phyloP scores from a whole-genome alignment of 129 eudicot species.

The Chrysanthemum seticuspe region DNA sequence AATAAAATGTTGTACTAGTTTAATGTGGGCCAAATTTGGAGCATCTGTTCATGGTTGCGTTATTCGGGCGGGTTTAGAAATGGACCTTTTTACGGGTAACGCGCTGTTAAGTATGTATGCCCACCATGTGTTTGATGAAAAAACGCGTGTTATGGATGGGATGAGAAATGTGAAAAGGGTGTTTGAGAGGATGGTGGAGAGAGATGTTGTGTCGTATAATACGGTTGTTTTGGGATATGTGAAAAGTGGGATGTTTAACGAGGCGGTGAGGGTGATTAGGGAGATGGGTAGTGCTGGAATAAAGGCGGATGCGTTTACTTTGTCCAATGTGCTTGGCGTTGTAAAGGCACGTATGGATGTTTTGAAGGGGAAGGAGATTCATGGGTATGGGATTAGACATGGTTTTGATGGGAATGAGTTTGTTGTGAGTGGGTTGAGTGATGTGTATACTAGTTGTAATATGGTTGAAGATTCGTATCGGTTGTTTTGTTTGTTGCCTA shows the following conservation, averaged over 20 bases:
- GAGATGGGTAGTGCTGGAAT: conserved; percentile 56
- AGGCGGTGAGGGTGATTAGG: conserved; percentile 51
- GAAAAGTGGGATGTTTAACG: conserved; percentile 49
- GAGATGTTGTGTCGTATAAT: conserved; percentile 75
- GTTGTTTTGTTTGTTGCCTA: conserved; percentile 47
- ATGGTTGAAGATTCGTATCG: conserved; percentile 49
- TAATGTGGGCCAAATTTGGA: conserved; percentile 60
- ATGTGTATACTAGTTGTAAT: conserved; percentile 6
- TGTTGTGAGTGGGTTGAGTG: no score
- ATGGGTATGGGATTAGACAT: no score
- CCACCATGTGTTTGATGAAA: conserved; percentile 52
- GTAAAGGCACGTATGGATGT: conserved; percentile 51
- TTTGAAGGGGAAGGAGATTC: neutral
- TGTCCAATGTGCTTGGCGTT: conserved; percentile 64
- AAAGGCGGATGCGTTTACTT: conserved; percentile 67
- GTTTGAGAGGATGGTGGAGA: conserved; percentile 53
- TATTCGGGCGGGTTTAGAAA: conserved; percentile 57
- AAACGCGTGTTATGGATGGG: conserved; percentile 11
- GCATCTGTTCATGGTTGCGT: conserved; percentile 68
- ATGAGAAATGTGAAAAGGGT: conserved; percentile 50
- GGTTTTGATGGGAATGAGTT: no score
- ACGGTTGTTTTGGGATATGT: conserved; percentile 64
- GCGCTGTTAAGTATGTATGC: conserved; percentile 79
- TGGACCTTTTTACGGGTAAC: conserved; percentile 63
- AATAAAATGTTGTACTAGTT: conserved; percentile 56